Evolutionary conservation across 116 monocot species (phyloP).

Genomic region (Phalaenopsis hybrid): DNA sequence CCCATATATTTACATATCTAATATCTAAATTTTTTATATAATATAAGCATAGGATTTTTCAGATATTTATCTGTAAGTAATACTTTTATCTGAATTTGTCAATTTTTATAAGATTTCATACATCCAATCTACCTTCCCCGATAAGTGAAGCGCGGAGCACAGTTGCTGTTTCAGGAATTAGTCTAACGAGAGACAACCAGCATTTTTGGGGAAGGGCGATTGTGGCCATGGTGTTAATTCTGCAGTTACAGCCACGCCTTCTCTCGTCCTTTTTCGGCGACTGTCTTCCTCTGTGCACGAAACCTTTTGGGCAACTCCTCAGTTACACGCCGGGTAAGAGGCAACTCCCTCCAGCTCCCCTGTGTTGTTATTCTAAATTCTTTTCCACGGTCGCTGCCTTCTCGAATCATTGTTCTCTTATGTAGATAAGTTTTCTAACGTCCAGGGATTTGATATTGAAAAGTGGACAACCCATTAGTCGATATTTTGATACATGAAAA

Average conservation of each 20-base stretch:
- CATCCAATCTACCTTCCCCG: background rate
- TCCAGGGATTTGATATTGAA: background rate
- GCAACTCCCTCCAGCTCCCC: background rate
- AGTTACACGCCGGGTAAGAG: constrained; percentile 16
- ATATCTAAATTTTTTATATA: too few relatives aligned
- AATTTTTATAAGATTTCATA: too few relatives aligned
- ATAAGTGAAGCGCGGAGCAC: background rate
- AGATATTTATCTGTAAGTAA: too few relatives aligned
- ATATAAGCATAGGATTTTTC: too few relatives aligned
- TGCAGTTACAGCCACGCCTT: constrained; percentile 53
- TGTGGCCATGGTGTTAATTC: constrained; percentile 30
- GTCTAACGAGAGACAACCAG: too few relatives aligned
- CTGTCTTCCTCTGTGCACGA: constrained; percentile 33
- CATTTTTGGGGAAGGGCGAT: background rate
- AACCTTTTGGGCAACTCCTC: constrained; percentile 22
- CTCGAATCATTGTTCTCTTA: too few relatives aligned
- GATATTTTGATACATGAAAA: background rate
- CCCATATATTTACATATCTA: too few relatives aligned
- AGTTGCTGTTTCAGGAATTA: background rate
- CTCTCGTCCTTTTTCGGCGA: constrained; percentile 76
- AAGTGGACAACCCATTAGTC: background rate
- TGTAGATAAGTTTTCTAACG: too few relatives aligned
- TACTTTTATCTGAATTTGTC: too few relatives aligned
- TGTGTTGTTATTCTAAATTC: too few relatives aligned
- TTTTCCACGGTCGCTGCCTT: too few relatives aligned